These are phyloP conservation scores for Fusarium odoratissimum DNA, from an alignment of 2,329 filamentous ascomycete species.

Conservation along the genomic window DNA sequence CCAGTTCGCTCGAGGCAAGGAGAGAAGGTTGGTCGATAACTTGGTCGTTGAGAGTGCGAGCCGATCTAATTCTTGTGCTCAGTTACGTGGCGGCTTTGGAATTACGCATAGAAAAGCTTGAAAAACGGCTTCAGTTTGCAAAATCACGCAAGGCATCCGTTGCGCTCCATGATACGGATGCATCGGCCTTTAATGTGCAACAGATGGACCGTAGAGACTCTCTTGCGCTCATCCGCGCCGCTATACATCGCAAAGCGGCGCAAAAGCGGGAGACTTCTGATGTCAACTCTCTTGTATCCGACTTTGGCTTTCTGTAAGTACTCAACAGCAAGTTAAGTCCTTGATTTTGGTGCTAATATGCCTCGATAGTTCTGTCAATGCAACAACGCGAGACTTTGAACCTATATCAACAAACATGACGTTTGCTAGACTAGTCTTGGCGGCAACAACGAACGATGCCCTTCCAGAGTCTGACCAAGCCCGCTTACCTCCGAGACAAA, in stretches of 20 bases:
- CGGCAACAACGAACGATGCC: constrained; percentile 80
- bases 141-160: constrained; percentile 78
- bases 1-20: constrained; percentile 94
- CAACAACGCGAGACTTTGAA: constrained; percentile 93
- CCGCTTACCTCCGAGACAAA: constrained; percentile 76
- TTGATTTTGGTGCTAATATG: constrained; percentile 7
- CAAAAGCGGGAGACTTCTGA: constrained; percentile 80
- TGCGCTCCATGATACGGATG: constrained; percentile 70
- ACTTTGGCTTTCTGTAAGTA: constrained; percentile 88
- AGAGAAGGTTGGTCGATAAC: constrained; percentile 74
- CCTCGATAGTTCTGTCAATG: constrained; percentile 82
- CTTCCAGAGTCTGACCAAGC: constrained; percentile 72
- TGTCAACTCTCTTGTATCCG: constrained; percentile 91
- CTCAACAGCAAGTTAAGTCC: background rate
- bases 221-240: constrained; percentile 69
- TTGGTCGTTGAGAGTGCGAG: background rate
- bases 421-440: constrained; percentile 87
- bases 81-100: constrained; percentile 97
- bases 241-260: constrained; percentile 74
- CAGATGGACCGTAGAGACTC: constrained; percentile 72
- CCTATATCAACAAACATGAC: constrained; percentile 90
- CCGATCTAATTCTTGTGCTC: constrained; percentile 20
- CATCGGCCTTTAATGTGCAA: constrained; percentile 39
- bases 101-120: constrained; percentile 86
- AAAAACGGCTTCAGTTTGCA: constrained; percentile 79